A percentile compares a stretch with the other conserved stretches of the same genome.
Evolutionary conservation across 1,139 yeast genomes (phyloP).

Genomic region (Blastobotrys illinoisensis): DNA sequence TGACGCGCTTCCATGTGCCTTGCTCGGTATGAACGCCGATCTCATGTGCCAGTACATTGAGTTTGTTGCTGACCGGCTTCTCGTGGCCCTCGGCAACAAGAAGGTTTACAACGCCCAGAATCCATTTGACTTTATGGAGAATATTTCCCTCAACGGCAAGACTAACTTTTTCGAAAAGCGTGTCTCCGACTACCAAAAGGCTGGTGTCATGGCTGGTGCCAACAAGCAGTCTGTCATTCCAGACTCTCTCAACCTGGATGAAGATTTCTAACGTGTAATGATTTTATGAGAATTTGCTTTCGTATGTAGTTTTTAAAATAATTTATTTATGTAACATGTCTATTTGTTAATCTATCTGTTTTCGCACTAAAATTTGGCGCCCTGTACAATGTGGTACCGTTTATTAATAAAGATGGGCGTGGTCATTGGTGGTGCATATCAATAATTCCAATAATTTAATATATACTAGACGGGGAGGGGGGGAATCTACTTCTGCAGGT

Average conservation of each 20-base stretch:
- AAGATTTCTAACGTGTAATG: constrained; percentile 36
- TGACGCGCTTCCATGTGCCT: constrained; percentile 85
- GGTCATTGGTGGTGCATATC: too few species aligned
- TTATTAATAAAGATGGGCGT: too few species aligned
- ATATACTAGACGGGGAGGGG: not conserved
- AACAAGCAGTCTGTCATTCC: constrained; percentile 33
- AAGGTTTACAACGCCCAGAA: constrained; percentile 82
- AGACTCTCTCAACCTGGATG: constrained; percentile 41
- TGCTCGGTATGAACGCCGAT: constrained; percentile 87
- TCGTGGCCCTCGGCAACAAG: constrained; percentile 83
- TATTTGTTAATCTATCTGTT: not conserved
- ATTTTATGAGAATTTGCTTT: constrained; percentile 9
- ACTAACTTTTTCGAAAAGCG: constrained; percentile 98
- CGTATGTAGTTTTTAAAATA: constrained; percentile 2
- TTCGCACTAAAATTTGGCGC: too few species aligned
- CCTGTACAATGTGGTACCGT: too few species aligned
- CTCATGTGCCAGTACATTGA: constrained; percentile 98
- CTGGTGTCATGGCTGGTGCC: constrained; percentile 86
- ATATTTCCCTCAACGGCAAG: constrained; percentile 94
- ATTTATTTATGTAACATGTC: constrained; percentile 7
- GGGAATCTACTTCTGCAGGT: not conserved
- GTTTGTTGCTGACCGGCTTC: constrained; percentile 92
- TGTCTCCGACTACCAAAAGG: constrained; percentile 97
- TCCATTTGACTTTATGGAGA: constrained; percentile 99
- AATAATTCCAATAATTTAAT: not conserved